Conservation (phyloP, 2,329 filamentous ascomycete species). For the Aspergillus amoenus region DNA sequence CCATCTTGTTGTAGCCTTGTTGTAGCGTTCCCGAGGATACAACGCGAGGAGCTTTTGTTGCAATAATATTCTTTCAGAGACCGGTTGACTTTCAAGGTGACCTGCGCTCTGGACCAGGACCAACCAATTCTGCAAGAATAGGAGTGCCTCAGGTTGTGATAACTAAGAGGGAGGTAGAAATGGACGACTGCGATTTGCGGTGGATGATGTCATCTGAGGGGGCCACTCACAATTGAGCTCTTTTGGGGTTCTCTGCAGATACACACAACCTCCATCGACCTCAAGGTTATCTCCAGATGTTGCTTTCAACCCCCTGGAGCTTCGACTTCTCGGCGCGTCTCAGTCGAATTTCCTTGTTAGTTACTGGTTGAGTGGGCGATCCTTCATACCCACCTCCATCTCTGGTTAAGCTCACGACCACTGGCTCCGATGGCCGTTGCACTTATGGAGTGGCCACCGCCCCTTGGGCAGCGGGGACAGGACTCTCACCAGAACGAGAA, state of each 20-base stretch:
- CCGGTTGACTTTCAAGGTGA: too few species aligned
- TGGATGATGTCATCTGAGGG: constrained; percentile 13
- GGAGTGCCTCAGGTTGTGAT: background rate
- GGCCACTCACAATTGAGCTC: constrained; percentile 7
- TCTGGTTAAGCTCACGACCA: background rate
- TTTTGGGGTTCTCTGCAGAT: background rate
- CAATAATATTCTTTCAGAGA: too few species aligned
- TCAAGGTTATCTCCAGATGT: constrained; percentile 1
- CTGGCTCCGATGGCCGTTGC: constrained; percentile 11
- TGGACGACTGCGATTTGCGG: background rate
- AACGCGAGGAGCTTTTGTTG: background rate
- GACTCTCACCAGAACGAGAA: background rate
- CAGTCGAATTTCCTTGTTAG: background rate
- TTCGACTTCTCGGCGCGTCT: background rate
- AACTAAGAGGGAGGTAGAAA: background rate
- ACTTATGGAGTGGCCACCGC: constrained; percentile 9
- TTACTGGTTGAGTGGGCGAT: background rate
- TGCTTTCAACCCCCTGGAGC: background rate
- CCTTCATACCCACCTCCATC: background rate
- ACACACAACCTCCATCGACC: background rate
- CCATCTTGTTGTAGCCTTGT: background rate
- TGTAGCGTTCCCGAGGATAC: background rate
- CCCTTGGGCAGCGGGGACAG: constrained; percentile 10
- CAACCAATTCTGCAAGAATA: background rate
- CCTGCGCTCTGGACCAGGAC: background rate